Conservation (phyloP, 345 rosid genomes). For the Murraya paniculata region DNA sequence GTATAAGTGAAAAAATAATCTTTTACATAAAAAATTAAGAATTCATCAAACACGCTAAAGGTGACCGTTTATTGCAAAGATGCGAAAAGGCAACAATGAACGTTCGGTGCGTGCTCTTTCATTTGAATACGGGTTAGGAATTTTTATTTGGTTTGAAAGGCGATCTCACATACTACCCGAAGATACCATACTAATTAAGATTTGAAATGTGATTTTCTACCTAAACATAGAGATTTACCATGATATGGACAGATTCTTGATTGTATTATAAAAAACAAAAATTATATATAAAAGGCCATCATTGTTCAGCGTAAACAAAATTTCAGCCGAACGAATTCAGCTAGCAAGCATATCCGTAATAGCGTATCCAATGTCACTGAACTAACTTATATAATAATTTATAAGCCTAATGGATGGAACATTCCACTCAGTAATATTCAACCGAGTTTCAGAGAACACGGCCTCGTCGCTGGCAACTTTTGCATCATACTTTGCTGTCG, state of each 20-base stretch:
- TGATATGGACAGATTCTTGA: neutral
- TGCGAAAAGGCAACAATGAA: too few relatives aligned
- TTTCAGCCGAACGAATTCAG: too few relatives aligned
- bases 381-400: neutral
- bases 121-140: too few relatives aligned
- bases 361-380: neutral
- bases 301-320: neutral
- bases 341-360: too few relatives aligned
- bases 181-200: neutral
- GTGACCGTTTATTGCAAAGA: too few relatives aligned
- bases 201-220: neutral
- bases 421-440: neutral
- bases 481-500: constrained; percentile 10
- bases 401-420: neutral
- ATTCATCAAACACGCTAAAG: too few relatives aligned
- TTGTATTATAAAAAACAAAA: too few relatives aligned
- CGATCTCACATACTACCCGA: too few relatives aligned
- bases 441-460: neutral
- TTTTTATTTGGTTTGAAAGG: neutral
- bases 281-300: too few relatives aligned
- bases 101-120: too few relatives aligned
- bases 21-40: too few relatives aligned
- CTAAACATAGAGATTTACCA: neutral
- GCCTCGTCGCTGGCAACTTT: constrained; percentile 15
- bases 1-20: too few relatives aligned